Evolutionary conservation across 2,329 filamentous ascomycete species (phyloP).

Genomic region (Aspergillus ustus): DNA sequence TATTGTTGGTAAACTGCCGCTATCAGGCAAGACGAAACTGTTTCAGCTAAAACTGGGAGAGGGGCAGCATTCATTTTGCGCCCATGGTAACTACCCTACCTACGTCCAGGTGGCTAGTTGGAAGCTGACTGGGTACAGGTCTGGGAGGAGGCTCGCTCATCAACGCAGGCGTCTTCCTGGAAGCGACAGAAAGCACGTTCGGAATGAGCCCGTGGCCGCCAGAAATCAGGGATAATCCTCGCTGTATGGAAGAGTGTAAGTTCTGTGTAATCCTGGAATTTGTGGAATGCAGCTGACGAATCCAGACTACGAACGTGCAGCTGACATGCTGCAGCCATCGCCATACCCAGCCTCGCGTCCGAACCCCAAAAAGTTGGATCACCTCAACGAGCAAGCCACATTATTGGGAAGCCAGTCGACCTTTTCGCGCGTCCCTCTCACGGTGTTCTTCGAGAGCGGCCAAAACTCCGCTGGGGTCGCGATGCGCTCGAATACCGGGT

Average conservation of each 20-base stretch:
- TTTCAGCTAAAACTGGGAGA: constrained; percentile 67
- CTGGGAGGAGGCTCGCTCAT: constrained; percentile 68
- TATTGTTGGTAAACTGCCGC: constrained; percentile 9
- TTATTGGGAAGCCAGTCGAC: constrained; percentile 52
- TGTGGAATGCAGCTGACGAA: not conserved
- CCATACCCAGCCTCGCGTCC: constrained; percentile 17
- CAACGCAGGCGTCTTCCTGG: constrained; percentile 69
- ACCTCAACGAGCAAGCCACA: constrained; percentile 11
- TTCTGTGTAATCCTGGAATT: not conserved
- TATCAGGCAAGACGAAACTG: constrained; percentile 60
- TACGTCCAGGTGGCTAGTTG: not conserved
- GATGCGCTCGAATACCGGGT: constrained; percentile 64
- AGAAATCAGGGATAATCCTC: constrained; percentile 36
- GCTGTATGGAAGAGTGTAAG: constrained; percentile 18
- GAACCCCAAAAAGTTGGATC: constrained; percentile 12
- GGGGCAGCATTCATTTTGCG: constrained; percentile 66
- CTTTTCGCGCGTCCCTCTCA: constrained; percentile 63
- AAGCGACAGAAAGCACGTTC: constrained; percentile 61
- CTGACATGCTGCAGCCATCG: constrained; percentile 24
- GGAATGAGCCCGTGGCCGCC: constrained; percentile 61
- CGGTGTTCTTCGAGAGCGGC: constrained; percentile 65
- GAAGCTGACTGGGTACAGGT: constrained; percentile 41
- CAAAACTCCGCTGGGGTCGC: constrained; percentile 67
- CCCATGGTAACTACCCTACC: constrained; percentile 54
- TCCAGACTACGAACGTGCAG: constrained; percentile 23